Conservation (phyloP, 345 rosid genomes). For the Jatropha curcas region DNA sequence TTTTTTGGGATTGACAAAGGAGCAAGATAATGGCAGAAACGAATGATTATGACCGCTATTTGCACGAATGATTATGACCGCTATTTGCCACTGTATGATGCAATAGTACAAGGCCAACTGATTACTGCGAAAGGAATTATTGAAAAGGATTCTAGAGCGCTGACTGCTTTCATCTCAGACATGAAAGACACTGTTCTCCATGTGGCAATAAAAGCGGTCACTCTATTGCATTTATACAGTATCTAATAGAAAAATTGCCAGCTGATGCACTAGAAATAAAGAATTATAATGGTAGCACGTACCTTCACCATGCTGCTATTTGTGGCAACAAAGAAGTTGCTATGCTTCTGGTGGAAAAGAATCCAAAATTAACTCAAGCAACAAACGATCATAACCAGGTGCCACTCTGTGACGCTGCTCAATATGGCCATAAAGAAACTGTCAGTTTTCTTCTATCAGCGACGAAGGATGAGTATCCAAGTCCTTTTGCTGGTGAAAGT, state of each 20-base stretch:
- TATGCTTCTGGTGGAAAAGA: neutral
- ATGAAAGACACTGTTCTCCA: constrained; percentile 8
- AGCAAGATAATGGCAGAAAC: too few relatives aligned
- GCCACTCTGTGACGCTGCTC: constrained; percentile 5
- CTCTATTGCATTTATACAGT: neutral
- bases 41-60: too few relatives aligned
- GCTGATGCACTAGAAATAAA: neutral
- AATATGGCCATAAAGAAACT: neutral
- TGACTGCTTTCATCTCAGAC: neutral
- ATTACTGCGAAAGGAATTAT: neutral
- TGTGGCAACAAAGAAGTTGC: constrained; percentile 10
- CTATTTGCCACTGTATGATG: neutral
- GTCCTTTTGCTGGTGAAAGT: neutral
- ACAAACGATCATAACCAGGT: neutral
- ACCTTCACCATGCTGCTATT: constrained; percentile 23
- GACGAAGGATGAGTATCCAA: neutral
- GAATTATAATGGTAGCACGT: neutral
- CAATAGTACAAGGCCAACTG: neutral
- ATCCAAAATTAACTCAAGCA: neutral
- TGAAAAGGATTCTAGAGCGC: neutral
- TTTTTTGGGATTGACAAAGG: too few relatives aligned
- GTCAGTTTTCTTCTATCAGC: neutral
- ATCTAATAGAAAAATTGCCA: constrained; percentile 5
- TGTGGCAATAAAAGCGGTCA: neutral
- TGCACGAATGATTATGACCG: too few relatives aligned